Base-by-base conservation (phyloP, 768 basidiomycete species). In the Suillus brevipes region DNA sequence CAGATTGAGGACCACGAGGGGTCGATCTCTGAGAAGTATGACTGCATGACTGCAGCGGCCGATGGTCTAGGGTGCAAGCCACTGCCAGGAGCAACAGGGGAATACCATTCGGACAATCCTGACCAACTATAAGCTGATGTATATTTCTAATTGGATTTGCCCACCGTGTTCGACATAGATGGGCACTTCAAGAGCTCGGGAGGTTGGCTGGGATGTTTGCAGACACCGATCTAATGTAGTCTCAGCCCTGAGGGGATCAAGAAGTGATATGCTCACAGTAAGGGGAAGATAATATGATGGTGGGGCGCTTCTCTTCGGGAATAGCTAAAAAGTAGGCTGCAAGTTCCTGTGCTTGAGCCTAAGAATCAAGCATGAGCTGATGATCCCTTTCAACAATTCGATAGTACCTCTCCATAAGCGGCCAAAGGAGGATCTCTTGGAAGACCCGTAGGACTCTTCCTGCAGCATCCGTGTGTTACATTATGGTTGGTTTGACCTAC, bases 21-120 rank as follows among this genome's bases (percentile, higher is more conserved):
- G 72, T 93, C 89, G n/a, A 57, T 62, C 34, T 75, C 80, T 28
- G 85, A 79, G 73, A 90, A 87, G 78, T 84, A 83, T 1, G 75
- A 57, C 16, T 77, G 77, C n/a, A 94, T 81, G 14, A 79, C 80
- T 2, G 78, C 58, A 23, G 91, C 87, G 7, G 81, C 76, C 14
- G 80, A 81, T 1, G 92, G 91, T 4, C 91, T 88, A 3, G 92
- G 92, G 69, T 93, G 90, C 9, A 94, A 80, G 38, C 91, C 89
- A 3, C 89, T 86, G 37, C 85, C 83, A 0, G 87, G 85, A 3
- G 74, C 74, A 40, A 87, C 90, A 36, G 88, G 90, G 4, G 89
- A 89, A 74, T 88, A 92, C 92, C 92, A 94, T 75, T 93, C 91
- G 4, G 85, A 83, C 9, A 92, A 73, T 12, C 89, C 89, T 91